Base-by-base conservation (phyloP, 2,329 filamentous ascomycete species). In the Lachnellula hyalina region DNA sequence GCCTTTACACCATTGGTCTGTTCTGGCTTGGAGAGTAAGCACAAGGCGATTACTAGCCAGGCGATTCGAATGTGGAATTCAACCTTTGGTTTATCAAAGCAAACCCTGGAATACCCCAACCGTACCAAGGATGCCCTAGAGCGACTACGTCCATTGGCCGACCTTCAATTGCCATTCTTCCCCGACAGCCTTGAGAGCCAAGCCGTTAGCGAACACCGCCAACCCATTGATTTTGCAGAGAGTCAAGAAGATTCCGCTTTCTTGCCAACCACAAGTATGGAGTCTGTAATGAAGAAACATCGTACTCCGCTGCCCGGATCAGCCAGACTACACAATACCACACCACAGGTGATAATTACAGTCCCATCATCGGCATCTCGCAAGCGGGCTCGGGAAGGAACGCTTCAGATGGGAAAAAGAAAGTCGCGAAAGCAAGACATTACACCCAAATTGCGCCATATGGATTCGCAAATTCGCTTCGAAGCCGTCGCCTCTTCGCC, bases 401-500 rank as follows among this genome's bases (percentile, higher is more conserved):
- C 66, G 5, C 66, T 63, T n/a, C 71, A 74, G 6, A 67, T 70
- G 0, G 66, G 62, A 5, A 66, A 68, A 12, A 63, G 69, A 19
- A 72, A 71, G 42, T 61, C 70, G 3, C 65, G 68, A 3, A 64
- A 69, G 34, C 61, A 70, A 12, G 62, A 56, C 58, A 67, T 54
- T 14, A 81, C 78, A 47, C 75, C 79, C 17, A 81, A 80, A 56
- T 75, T 85, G 28, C 82, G 87, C 35, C 90, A 96, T 63, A 83
- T 96, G 58, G 81, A 95, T 70, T 95, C 90, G 0, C 90, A 95
- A 65, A 79, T 95, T 25, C 79, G 89, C 44, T 94, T 94, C 65
- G 82, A 86, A 2, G 74, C 83, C 0, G 86, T 93, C 47, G 79
- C 81, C 32, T 82, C 84, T 12, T 82, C 85, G 0, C 75, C 77